Evolutionary conservation across 345 rosid species (phyloP), one percentile per base, ranked within the genome.

Genomic region (Hibiscus mutabilis): DNA sequence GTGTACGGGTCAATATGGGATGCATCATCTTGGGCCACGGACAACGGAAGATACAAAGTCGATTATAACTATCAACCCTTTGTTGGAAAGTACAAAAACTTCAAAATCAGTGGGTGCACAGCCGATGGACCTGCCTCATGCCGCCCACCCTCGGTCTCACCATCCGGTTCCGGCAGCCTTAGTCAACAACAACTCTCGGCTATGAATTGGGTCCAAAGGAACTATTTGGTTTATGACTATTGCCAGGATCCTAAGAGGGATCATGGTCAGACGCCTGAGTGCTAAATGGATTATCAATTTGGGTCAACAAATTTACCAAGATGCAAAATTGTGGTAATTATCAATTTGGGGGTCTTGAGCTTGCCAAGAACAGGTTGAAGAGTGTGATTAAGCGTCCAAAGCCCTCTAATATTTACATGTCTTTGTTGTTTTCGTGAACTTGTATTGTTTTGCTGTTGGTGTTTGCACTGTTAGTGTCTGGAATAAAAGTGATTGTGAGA

Each of bases 21-120:
- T 68, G 98, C 96, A 37, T 93, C 98, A 0, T 80, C 92, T 3
- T 93, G 97, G 98, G 98, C 98, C 74, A 93, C 98, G 0, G 98
- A 93, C 73, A 76, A 87, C 12, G 98, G 98, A 25, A 91, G 73
- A 63, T 88, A 91, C 84, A 88, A 84, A 76, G 97, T 86, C 1
- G 87, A 93, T 56, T 93, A 93, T 49, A 72, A 35, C 11, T 87
- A 86, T 85, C 93, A 89, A 80, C 98, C 97, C 52, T 93, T 93
- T 64, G 70, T 91, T 16, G 95, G 92, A 42, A 74, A 67, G 72
- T 93, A 91, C 68, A 77, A 0, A 63, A 79, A 88, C 46, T 91
- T 94, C 86, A 88, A 86, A 67, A 5, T 94, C 24, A 71, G 74
- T 0, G 97, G 94, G 2, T 91, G 98, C 80, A 37, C 83, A 0